A percentile compares a stretch with the other conserved stretches of the same genome.
phyloP scores from a whole-genome alignment of 2,329 filamentous ascomycete genomes.

The Fusarium proliferatum region DNA sequence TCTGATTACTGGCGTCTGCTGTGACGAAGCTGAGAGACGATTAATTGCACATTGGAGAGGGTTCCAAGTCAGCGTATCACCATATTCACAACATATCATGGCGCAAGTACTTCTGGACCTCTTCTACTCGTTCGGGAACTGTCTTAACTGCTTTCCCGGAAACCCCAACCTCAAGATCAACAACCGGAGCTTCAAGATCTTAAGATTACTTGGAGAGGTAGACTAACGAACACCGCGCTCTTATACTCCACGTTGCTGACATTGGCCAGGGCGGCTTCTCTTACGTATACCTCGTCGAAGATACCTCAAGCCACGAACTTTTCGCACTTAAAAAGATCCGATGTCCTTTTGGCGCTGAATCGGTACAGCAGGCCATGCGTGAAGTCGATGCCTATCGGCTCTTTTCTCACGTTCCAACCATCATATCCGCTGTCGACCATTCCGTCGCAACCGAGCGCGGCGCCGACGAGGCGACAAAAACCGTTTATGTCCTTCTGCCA shows the following conservation, averaged over 20 bases:
- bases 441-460: slow-evolving; percentile 79
- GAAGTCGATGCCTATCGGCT: slow-evolving; percentile 97
- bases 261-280: slow-evolving; percentile 86
- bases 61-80: neutral
- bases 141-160: slow-evolving; percentile 95
- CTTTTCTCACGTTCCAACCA: slow-evolving; percentile 84
- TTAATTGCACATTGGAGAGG: neutral
- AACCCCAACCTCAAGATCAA: slow-evolving; percentile 97
- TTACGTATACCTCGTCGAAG: slow-evolving; percentile 98
- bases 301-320: slow-evolving; percentile 82
- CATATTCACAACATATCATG: slow-evolving; percentile 60
- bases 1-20: neutral
- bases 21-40: neutral
- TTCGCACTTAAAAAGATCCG: slow-evolving; percentile 99
- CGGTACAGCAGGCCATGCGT: slow-evolving; percentile 91
- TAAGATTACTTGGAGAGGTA: slow-evolving; percentile 92
- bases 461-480: slow-evolving; percentile 77
- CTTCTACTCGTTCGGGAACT: slow-evolving; percentile 91
- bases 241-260: slow-evolving; percentile 4
- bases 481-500: slow-evolving; percentile 94
- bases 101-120: slow-evolving; percentile 88
- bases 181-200: slow-evolving; percentile 92
- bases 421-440: slow-evolving; percentile 89
- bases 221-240: slow-evolving; percentile 33
- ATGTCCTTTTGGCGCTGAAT: slow-evolving; percentile 97